These are phyloP conservation scores for Saccharomycopsis hybrid DNA, from an alignment of 1,139 yeast species.

Conservation along the genomic window DNA sequence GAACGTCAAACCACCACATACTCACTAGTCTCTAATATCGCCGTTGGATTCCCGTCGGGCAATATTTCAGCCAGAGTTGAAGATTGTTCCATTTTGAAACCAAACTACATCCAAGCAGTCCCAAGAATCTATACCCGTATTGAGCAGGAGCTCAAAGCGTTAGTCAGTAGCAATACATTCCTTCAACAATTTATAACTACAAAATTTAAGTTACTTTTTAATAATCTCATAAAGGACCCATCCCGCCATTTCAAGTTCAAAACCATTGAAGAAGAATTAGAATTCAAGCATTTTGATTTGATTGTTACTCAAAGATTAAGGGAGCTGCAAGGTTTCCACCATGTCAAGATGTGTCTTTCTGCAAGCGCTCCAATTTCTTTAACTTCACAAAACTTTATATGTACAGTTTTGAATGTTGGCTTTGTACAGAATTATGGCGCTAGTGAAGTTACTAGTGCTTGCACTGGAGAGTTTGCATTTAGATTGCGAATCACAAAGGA, in stretches of 20 bases:
- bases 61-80: conserved; percentile 32
- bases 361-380: conserved; percentile 51
- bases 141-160: conserved; percentile 35
- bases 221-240: neutral
- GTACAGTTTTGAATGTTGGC: conserved; percentile 40
- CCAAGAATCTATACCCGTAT: conserved; percentile 47
- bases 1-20: conserved; percentile 36
- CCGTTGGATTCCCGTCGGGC: conserved; percentile 40
- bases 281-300: conserved; percentile 29
- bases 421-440: conserved; percentile 45
- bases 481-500: conserved; percentile 33
- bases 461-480: conserved; percentile 13
- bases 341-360: conserved; percentile 31
- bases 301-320: conserved; percentile 31
- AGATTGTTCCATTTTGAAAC: conserved; percentile 39
- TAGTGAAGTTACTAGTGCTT: conserved; percentile 17
- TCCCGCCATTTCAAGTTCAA: conserved; percentile 19
- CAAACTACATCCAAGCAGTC: conserved; percentile 39
- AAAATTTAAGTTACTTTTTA: conserved; percentile 13
- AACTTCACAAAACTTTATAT: conserved; percentile 39
- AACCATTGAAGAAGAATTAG: conserved; percentile 29
- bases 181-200: conserved; percentile 26
- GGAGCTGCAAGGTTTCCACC: conserved; percentile 35
- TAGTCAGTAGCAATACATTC: conserved; percentile 28
- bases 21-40: conserved; percentile 30